Conservation (phyloP, 768 basidiomycete species). For the Pleurotus tuoliensis region DNA sequence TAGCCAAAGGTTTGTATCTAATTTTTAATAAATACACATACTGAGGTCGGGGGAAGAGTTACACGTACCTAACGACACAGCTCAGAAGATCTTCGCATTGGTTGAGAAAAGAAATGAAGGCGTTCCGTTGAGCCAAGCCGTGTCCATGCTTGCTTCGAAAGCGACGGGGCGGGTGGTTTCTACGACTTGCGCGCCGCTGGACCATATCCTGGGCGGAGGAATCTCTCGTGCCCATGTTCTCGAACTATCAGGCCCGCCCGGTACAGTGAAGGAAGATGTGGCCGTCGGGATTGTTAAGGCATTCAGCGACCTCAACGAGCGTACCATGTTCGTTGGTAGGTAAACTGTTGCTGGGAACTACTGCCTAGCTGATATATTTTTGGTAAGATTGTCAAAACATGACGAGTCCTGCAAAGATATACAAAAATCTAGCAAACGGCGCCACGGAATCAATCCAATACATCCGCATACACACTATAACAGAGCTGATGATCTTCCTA, state of each 20-base stretch:
- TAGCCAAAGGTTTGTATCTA: conserved; percentile 44
- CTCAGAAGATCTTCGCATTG: conserved; percentile 41
- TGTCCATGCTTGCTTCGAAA: conserved; percentile 32
- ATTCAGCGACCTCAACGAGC: conserved; percentile 43
- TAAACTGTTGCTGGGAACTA: neutral
- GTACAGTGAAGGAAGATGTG: conserved; percentile 58
- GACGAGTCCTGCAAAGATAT: conserved; percentile 29
- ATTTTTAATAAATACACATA: neutral
- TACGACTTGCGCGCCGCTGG: conserved; percentile 47
- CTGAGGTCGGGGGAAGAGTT: conserved; percentile 37
- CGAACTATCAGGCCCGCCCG: conserved; percentile 76
- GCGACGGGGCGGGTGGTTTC: conserved; percentile 25
- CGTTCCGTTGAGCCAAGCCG: conserved; percentile 51
- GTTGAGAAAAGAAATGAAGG: conserved; percentile 27
- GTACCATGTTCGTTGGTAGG: conserved; percentile 66
- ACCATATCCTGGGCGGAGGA: conserved; percentile 61
- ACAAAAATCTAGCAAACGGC: conserved; percentile 13
- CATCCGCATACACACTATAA: conserved; percentile 38
- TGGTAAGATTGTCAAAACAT: conserved; percentile 44
- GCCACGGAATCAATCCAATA: conserved; percentile 31
- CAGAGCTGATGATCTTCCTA: conserved; percentile 57
- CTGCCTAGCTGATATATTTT: neutral
- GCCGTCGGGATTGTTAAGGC: conserved; percentile 45
- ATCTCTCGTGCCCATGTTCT: conserved; percentile 57
- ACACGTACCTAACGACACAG: conserved; percentile 39